Evolutionary conservation across 495 filamentous ascomycete species (phyloP).

Genomic region (Achaetomiella virescens): DNA sequence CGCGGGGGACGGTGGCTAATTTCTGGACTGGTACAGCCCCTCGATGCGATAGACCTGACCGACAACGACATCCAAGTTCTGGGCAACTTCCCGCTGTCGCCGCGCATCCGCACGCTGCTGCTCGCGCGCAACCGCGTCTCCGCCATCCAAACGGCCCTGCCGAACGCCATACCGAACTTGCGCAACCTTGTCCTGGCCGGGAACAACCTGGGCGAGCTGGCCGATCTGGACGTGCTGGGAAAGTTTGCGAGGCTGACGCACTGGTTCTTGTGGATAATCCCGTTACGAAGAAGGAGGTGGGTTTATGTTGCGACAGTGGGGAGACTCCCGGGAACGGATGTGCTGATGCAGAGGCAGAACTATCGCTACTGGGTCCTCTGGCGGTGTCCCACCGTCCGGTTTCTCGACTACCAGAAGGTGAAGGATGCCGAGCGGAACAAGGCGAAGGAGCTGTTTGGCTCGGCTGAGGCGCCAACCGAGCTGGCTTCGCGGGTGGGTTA

Average conservation of each 20-base stretch:
- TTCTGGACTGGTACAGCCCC: constrained; percentile 44
- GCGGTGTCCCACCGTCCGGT: constrained; percentile 75
- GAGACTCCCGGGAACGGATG: not conserved
- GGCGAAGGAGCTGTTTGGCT: constrained; percentile 79
- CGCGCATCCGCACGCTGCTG: constrained; percentile 77
- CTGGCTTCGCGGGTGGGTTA: constrained; percentile 55
- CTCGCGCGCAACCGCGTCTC: constrained; percentile 83
- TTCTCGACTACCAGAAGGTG: constrained; percentile 90
- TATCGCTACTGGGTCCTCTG: constrained; percentile 91
- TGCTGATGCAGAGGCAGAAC: constrained; percentile 51
- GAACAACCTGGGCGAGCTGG: constrained; percentile 71
- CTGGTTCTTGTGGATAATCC: constrained; percentile 81
- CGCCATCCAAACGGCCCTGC: constrained; percentile 67
- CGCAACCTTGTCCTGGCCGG: constrained; percentile 68
- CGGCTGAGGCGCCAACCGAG: constrained; percentile 62
- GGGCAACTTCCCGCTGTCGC: constrained; percentile 90
- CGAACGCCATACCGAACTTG: constrained; percentile 69
- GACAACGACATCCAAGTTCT: constrained; percentile 92
- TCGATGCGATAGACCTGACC: constrained; percentile 95
- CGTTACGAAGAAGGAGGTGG: constrained; percentile 83
- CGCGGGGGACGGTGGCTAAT: not conserved
- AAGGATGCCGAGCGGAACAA: constrained; percentile 72
- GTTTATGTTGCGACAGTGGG: too few species aligned
- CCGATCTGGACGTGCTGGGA: constrained; percentile 81
- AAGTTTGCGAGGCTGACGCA: constrained; percentile 65